Conservation (phyloP, 345 rosid species). For the Populus davidiana region DNA sequence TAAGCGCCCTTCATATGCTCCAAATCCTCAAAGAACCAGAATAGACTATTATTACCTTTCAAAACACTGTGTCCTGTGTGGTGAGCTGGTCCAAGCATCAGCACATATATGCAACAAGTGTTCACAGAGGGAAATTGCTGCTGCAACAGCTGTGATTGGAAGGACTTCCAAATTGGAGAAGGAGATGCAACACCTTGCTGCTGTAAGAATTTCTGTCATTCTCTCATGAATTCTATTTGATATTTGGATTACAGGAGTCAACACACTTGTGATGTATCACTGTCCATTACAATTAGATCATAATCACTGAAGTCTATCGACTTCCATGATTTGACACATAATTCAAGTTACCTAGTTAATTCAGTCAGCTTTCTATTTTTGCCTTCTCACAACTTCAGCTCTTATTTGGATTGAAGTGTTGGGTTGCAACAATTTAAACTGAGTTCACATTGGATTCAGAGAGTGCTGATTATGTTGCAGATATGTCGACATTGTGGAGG, state of each 20-base stretch:
- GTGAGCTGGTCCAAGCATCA: constrained; percentile 74
- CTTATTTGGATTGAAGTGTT: background rate
- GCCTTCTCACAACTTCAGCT: background rate
- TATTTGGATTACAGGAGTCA: background rate
- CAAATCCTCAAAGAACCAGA: constrained; percentile 55
- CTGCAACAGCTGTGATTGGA: constrained; percentile 59
- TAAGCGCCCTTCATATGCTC: constrained; percentile 45
- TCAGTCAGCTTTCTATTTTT: too few relatives aligned
- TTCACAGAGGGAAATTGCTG: constrained; percentile 45
- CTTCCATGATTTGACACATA: too few relatives aligned
- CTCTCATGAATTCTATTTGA: background rate
- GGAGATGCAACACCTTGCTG: constrained; percentile 86
- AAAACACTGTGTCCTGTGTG: constrained; percentile 80
- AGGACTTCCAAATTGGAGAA: constrained; percentile 78
- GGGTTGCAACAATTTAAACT: background rate
- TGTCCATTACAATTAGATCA: too few relatives aligned
- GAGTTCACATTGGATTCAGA: background rate
- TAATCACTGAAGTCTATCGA: too few relatives aligned
- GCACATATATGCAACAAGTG: constrained; percentile 66
- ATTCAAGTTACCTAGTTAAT: too few relatives aligned
- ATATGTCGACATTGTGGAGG: constrained; percentile 94
- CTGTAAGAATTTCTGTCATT: constrained; percentile 43
- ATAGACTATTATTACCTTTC: constrained; percentile 88
- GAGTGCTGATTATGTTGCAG: constrained; percentile 38
- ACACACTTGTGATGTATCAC: background rate